phyloP scores from a whole-genome alignment of 1,139 yeast genomes.

The Taiozyma onychis region DNA sequence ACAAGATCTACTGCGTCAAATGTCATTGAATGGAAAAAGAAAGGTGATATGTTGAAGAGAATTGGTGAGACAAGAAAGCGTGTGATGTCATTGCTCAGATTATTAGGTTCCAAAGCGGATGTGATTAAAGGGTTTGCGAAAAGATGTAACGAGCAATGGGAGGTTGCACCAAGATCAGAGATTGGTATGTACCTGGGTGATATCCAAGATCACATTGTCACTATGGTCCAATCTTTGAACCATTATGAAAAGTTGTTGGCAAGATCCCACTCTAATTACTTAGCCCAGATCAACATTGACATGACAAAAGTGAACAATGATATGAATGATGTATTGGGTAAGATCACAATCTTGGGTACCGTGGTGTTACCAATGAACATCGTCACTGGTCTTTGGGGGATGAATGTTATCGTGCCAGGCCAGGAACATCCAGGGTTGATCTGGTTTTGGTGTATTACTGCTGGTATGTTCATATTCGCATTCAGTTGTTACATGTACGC shows the following conservation, averaged over 20 bases:
- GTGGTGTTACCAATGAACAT: conserved; percentile 91
- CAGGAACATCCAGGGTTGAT: conserved; percentile 64
- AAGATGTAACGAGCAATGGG: conserved; percentile 81
- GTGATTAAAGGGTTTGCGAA: conserved; percentile 93
- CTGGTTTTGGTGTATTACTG: conserved; percentile 67
- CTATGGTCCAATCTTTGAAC: conserved; percentile 91
- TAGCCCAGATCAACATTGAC: conserved; percentile 94
- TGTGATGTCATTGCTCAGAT: conserved; percentile 83
- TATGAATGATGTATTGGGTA: conserved; percentile 92
- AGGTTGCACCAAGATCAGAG: conserved; percentile 65
- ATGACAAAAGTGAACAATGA: conserved; percentile 98
- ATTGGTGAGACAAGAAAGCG: conserved; percentile 94
- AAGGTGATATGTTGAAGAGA: conserved; percentile 90
- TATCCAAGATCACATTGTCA: conserved; percentile 90
- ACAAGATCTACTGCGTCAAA: conserved; percentile 36
- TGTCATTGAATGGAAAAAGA: conserved; percentile 77
- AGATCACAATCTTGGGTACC: conserved; percentile 90
- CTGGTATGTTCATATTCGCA: conserved; percentile 39
- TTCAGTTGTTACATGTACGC: conserved; percentile 39
- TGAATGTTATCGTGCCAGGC: conserved; percentile 96
- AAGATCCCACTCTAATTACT: conserved; percentile 87
- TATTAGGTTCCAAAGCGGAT: conserved; percentile 90
- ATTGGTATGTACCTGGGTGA: conserved; percentile 90
- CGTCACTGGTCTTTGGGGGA: conserved; percentile 96
- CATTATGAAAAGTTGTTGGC: conserved; percentile 93